Conservation (phyloP, 2,329 filamentous ascomycete genomes). For the Colletotrichum simmondsii region DNA sequence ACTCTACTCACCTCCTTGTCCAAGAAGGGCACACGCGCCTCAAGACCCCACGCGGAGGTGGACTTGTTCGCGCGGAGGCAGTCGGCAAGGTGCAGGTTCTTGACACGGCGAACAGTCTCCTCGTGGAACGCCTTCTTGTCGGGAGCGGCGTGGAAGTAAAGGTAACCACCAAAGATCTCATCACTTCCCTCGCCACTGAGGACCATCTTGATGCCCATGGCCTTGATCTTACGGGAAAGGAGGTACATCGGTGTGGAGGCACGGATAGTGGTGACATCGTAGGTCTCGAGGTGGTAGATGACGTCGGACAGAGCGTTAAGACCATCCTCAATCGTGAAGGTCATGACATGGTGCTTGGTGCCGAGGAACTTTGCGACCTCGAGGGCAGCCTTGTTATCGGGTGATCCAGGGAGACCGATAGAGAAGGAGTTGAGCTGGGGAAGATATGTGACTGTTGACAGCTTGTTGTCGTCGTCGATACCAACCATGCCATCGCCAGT, state of each 20-base stretch:
- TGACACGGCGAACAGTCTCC: constrained; percentile 92
- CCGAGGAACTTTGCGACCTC: constrained; percentile 97
- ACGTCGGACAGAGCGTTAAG: constrained; percentile 97
- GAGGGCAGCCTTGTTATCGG: constrained; percentile 90
- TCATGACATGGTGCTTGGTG: constrained; percentile 98
- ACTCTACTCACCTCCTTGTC: constrained; percentile 78
- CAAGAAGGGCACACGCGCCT: constrained; percentile 97
- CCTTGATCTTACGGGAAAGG: constrained; percentile 98
- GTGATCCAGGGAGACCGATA: constrained; percentile 92
- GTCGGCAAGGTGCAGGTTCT: constrained; percentile 96
- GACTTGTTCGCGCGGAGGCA: constrained; percentile 99
- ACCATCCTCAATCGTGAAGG: constrained; percentile 96
- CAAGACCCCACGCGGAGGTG: constrained; percentile 96
- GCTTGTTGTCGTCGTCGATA: constrained; percentile 90
- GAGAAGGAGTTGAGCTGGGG: constrained; percentile 99
- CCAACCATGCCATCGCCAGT: constrained; percentile 83
- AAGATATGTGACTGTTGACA: constrained; percentile 90
- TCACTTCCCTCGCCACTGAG: constrained; percentile 96
- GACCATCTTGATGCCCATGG: constrained; percentile 99
- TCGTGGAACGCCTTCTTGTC: constrained; percentile 93
- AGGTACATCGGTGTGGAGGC: constrained; percentile 99
- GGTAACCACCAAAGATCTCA: constrained; percentile 97
- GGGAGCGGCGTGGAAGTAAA: constrained; percentile 97
- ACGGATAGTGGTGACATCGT: constrained; percentile 98
- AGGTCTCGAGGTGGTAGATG: constrained; percentile 97